Base-by-base conservation (phyloP, 1,139 yeast species). In the Zhuliangozyma parablackwelliae region DNA sequence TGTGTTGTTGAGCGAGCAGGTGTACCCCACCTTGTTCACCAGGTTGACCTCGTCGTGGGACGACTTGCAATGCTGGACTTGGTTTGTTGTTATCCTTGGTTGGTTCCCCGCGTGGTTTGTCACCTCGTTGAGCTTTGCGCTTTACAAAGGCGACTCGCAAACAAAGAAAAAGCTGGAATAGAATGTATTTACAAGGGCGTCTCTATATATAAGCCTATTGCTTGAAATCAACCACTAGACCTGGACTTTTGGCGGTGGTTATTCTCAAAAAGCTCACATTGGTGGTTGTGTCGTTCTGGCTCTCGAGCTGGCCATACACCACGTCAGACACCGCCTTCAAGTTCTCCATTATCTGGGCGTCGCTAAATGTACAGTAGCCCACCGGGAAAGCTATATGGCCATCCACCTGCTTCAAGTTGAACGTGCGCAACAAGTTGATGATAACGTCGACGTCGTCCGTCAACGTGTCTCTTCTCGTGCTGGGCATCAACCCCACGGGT, bases 401-500 rank as follows among this genome's bases (percentile, higher is more conserved):
- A 44, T 68, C 75, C 58, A 74, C 71, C 59, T 94, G 83, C 72
- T 86, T 80, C 72, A 89, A 69, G 54, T 84, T 80, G 50, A 80
- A 71, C 43, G 83, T 64, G 9, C 61, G 58, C 2, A 57, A 43
- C n/a, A 39, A 29, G n/a, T 34, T 25, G 9, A 40, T 31, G 11
- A 45, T 43, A 25, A 47, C 40, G 25, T 63, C 67, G 28, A 87
- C 63, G 48, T 87, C 78, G n/a, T 75, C 78, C 1, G 87, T 71
- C 12, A 92, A 94, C 2, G 97, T 90, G 11, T 96, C 95, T 56
- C 81, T 84, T 64, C 89, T 90, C 12, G 77, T 78, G 34, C 77
- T 74, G 34, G 98, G 98, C 87, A 90, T 83, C 46, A 92, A 72
- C 24, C 96, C 96, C 53, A 74, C 80, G 30, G 96, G 95, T 42